Conservation (phyloP, 768 basidiomycete species). For the Plicaturopsis crispa region DNA sequence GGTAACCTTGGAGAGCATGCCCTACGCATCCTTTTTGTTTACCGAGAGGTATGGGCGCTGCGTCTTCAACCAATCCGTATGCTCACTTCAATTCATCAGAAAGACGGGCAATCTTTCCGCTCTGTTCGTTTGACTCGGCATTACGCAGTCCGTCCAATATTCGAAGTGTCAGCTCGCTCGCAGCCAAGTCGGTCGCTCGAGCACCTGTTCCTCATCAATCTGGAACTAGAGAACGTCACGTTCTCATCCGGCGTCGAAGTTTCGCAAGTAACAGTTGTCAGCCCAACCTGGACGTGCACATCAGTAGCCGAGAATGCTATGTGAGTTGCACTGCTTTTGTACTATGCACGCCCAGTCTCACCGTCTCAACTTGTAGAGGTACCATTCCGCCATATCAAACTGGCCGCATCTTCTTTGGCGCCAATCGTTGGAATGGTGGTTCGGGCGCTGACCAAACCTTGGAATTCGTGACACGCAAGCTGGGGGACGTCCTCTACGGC, state of each 20-base stretch:
- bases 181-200: constrained; percentile 44
- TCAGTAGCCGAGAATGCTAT: constrained; percentile 25
- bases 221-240: constrained; percentile 50
- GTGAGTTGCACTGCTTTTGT: constrained; percentile 36
- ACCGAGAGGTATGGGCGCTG: constrained; percentile 44
- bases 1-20: constrained; percentile 38
- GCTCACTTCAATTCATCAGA: constrained; percentile 3
- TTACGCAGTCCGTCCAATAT: constrained; percentile 53
- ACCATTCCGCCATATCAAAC: constrained; percentile 39
- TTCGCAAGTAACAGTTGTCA: constrained; percentile 54
- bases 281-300: constrained; percentile 59
- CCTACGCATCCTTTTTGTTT: constrained; percentile 58
- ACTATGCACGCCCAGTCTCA: no score
- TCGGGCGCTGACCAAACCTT: constrained; percentile 32
- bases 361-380: constrained; percentile 30
- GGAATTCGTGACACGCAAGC: constrained; percentile 43
- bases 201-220: constrained; percentile 40
- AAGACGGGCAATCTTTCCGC: constrained; percentile 50
- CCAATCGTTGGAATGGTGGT: constrained; percentile 28
- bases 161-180: constrained; percentile 44
- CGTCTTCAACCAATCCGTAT: neutral
- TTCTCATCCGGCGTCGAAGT: constrained; percentile 35
- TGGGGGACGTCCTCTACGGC: constrained; percentile 46
- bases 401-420: constrained; percentile 35
- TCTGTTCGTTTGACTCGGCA: constrained; percentile 44